A percentile compares a stretch with the other conserved stretches of the same genome.
These are phyloP conservation scores for Trametes coccinea DNA, from an alignment of 768 basidiomycete species.

Conservation along the genomic window DNA sequence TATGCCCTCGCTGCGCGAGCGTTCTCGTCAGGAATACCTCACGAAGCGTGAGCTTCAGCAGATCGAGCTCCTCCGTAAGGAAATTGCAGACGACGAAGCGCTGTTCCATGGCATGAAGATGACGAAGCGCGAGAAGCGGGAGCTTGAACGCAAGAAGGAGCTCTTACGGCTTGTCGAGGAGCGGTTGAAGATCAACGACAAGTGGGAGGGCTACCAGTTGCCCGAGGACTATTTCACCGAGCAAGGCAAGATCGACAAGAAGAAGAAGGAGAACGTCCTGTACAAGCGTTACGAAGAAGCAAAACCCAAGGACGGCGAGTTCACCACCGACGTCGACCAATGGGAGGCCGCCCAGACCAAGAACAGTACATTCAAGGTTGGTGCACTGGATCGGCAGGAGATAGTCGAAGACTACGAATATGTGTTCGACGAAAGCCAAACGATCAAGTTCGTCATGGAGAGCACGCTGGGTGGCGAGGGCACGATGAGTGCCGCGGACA, in stretches of 20 bases:
- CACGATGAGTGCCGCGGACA: slow-evolving; percentile 81
- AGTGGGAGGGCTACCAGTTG: slow-evolving; percentile 92
- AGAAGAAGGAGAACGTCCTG: slow-evolving; percentile 89
- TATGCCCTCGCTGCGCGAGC: slow-evolving; percentile 76
- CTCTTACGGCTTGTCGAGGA: slow-evolving; percentile 91
- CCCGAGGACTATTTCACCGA: slow-evolving; percentile 99
- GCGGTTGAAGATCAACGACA: slow-evolving; percentile 91
- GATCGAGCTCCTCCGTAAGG: slow-evolving; percentile 87
- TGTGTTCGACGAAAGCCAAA: slow-evolving; percentile 97
- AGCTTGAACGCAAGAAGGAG: slow-evolving; percentile 91
- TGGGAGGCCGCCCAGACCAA: slow-evolving; percentile 94
- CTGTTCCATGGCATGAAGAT: slow-evolving; percentile 91
- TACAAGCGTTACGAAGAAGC: slow-evolving; percentile 96
- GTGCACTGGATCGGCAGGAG: slow-evolving; percentile 87
- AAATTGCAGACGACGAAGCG: slow-evolving; percentile 92
- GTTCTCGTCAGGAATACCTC: slow-evolving; percentile 93
- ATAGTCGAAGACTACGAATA: slow-evolving; percentile 90
- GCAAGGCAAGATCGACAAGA: slow-evolving; percentile 96
- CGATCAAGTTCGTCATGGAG: slow-evolving; percentile 94
- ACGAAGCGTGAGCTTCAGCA: slow-evolving; percentile 96
- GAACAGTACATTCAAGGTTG: slow-evolving; percentile 86
- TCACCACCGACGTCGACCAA: slow-evolving; percentile 95
- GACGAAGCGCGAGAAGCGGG: slow-evolving; percentile 76
- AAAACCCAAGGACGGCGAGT: slow-evolving; percentile 88
- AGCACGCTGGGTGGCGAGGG: slow-evolving; percentile 63